These are phyloP conservation scores for Plasmodium adleri DNA, from an alignment of 169 alveolate genomes.

Conservation along the genomic window DNA sequence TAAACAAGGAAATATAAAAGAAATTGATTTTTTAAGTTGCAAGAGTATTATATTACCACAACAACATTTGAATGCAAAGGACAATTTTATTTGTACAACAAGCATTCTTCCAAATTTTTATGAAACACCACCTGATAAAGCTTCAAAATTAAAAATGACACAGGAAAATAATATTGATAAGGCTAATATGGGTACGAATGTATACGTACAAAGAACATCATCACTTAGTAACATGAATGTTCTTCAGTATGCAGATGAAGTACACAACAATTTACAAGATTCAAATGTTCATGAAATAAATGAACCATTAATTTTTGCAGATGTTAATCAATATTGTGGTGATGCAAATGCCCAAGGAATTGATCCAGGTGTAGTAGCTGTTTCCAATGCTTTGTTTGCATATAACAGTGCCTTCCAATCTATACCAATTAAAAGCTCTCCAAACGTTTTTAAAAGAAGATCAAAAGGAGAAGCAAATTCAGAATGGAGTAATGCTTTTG, in stretches of 20 bases:
- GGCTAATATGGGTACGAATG: constrained; percentile 20
- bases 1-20: constrained; percentile 46
- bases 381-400: constrained; percentile 80
- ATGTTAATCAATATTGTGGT: constrained; percentile 61
- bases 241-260: constrained; percentile 14
- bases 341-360: constrained; percentile 69
- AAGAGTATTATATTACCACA: constrained; percentile 37
- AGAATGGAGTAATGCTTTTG: constrained; percentile 91
- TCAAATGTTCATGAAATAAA: constrained; percentile 2
- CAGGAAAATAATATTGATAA: constrained; percentile 45
- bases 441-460: constrained; percentile 84
- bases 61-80: constrained; percentile 23
- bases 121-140: constrained; percentile 13
- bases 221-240: constrained; percentile 9
- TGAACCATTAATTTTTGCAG: constrained; percentile 40
- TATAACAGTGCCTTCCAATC: constrained; percentile 76
- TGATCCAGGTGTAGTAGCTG: constrained; percentile 84
- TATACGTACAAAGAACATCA: constrained; percentile 11
- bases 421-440: constrained; percentile 77
- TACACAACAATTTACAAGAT: background rate
- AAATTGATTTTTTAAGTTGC: constrained; percentile 36
- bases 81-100: constrained; percentile 48
- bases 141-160: constrained; percentile 23
- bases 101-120: constrained; percentile 15
- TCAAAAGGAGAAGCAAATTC: constrained; percentile 85